Evolutionary conservation across 1,284 basidiomycete species (phyloP).

Genomic region (Cryptococcus sp.): DNA sequence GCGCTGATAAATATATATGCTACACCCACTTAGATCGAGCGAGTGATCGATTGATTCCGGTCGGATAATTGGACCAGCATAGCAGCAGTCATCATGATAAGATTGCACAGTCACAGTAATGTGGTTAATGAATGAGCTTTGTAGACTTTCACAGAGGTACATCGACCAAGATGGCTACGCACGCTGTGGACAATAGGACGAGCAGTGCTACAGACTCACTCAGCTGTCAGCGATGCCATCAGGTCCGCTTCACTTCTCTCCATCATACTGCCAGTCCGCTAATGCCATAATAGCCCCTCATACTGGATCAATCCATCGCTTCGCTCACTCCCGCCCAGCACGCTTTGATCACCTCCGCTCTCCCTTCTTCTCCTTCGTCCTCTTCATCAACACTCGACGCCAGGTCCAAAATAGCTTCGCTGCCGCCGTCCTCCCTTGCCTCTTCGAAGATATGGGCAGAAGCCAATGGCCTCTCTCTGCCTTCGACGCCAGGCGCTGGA

Average conservation of each 20-base stretch:
- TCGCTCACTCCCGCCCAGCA: constrained; percentile 81
- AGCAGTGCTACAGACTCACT: constrained; percentile 11
- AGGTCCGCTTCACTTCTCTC: constrained; percentile 26
- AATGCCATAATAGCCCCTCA: constrained; percentile 62
- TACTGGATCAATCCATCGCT: constrained; percentile 81
- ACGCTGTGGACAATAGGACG: too few relatives aligned
- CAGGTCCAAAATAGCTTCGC: constrained; percentile 56
- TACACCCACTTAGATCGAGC: too few relatives aligned
- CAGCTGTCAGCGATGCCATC: constrained; percentile 49
- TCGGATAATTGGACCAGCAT: too few relatives aligned
- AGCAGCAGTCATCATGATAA: too few relatives aligned
- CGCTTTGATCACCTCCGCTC: constrained; percentile 73
- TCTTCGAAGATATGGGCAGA: constrained; percentile 52
- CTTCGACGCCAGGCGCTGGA: constrained; percentile 46
- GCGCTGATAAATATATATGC: too few relatives aligned
- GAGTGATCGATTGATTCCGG: too few relatives aligned
- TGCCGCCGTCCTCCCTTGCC: constrained; percentile 59
- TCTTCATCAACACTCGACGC: constrained; percentile 44
- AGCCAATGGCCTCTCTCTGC: constrained; percentile 64
- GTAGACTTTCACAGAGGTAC: too few relatives aligned
- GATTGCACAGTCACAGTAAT: too few relatives aligned
- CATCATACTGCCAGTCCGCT: background rate
- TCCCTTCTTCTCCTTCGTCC: constrained; percentile 55
- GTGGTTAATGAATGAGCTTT: too few relatives aligned
- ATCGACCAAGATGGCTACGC: too few relatives aligned